Evolutionary conservation across 2,329 filamentous ascomycete genomes (phyloP), one percentile per base, ranked within the genome.

Genomic region (Colletotrichum sp.): DNA sequence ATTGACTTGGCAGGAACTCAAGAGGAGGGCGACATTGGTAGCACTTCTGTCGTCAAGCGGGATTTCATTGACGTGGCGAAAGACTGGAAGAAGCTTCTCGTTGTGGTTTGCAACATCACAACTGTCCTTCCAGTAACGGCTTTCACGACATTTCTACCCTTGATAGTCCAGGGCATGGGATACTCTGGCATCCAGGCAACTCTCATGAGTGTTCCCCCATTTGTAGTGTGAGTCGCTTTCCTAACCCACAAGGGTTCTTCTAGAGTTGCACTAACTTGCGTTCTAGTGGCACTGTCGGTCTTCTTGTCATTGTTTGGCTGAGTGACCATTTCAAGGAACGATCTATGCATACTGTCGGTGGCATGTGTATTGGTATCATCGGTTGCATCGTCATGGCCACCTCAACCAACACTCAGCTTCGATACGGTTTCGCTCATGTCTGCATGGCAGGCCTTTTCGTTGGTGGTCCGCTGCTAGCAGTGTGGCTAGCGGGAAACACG

Each of bases 401-500:
- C 8, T 79, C 78, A 16, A 70, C 69, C 8, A 49, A 78, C 29
- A 77, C 72, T 13, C 49, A 77, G 16, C 72, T 80, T 6, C 78
- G 79, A 13, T 80, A 80, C 72, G 79, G 78, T 2, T 80, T 80
- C 27, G 73, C 77, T 8, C 75, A 80, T 57, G 78, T 80, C 2
- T 80, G 79, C 71, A 78, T 80, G 70, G 44, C 78, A 2, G 79
- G 79, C 34, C 76, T 80, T 3, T 91, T 89, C 75, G 86, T 90
- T 49, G 88, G 89, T 0, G 88, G 86, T 2, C 89, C 89, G 22
- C 66, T 69, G 0, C 83, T 91, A 2, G 89, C 90, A 0, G 88
- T 89, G 1, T 91, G 89, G 89, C 85, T 90, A 5, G 86, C 88
- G 2, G 88, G 87, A 29, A 91, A 91, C 78, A 90, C 88, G 6